phyloP scores from a whole-genome alignment of 2,329 filamentous ascomycete species.

The Pseudogymnoascus pannorum region DNA sequence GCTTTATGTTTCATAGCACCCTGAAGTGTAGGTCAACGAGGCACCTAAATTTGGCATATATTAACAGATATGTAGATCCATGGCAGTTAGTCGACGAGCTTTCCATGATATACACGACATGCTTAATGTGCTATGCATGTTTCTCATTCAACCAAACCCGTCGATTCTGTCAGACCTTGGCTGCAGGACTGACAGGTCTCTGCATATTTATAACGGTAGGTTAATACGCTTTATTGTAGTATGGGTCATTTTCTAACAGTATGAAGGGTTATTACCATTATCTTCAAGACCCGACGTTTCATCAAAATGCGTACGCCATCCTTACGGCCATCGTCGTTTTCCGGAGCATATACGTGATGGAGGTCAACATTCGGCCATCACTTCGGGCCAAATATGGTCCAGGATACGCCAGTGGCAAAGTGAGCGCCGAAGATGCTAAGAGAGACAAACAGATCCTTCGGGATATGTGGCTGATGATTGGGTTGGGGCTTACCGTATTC shows the following conservation, averaged over 20 bases:
- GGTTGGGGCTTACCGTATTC: conserved; percentile 53
- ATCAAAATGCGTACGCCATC: conserved; percentile 63
- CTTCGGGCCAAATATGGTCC: conserved; percentile 34
- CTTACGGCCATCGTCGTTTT: conserved; percentile 57
- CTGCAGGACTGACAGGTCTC: conserved; percentile 40
- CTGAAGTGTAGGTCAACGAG: conserved; percentile 31
- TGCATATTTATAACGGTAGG: conserved; percentile 51
- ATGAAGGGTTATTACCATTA: conserved; percentile 59
- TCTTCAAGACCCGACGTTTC: conserved; percentile 63
- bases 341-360: conserved; percentile 62
- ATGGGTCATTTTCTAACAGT: not conserved
- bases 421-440: conserved; percentile 41
- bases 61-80: conserved; percentile 41
- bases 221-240: not conserved
- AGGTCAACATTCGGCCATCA: conserved; percentile 53
- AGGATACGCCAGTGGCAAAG: conserved; percentile 34
- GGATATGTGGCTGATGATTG: conserved; percentile 63
- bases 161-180: conserved; percentile 41
- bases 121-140: conserved; percentile 61
- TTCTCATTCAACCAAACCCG: conserved; percentile 53
- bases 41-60: not conserved
- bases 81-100: conserved; percentile 67
- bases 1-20: conserved; percentile 35
- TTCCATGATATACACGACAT: conserved; percentile 67
- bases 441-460: conserved; percentile 52